Conservation (phyloP, 306 rosid species). For the Urtica urens region DNA sequence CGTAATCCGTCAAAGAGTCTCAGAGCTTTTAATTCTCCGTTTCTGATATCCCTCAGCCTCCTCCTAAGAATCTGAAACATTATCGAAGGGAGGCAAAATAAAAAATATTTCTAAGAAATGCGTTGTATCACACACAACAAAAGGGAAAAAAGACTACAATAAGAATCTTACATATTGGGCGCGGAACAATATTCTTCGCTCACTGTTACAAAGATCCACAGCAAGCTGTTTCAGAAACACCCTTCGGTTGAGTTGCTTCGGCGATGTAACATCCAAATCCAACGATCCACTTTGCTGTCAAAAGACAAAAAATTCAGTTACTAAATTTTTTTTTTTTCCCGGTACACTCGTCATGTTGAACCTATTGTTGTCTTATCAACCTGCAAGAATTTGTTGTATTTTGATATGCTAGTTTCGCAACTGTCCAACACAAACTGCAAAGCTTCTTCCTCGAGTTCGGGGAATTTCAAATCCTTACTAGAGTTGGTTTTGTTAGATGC, state of each 20-base stretch:
- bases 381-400: slow-evolving; percentile 78
- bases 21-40: slow-evolving; percentile 75
- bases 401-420: slow-evolving; percentile 84
- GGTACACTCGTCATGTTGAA: not conserved
- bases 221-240: slow-evolving; percentile 86
- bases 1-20: slow-evolving; percentile 58
- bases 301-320: slow-evolving; percentile 4
- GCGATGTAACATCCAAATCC: slow-evolving; percentile 87
- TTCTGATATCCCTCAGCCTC: slow-evolving; percentile 63
- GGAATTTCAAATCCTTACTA: slow-evolving; percentile 56
- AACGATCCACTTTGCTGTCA: slow-evolving; percentile 84
- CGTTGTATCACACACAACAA: no score
- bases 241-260: slow-evolving; percentile 78
- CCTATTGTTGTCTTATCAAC: slow-evolving; percentile 28
- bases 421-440: slow-evolving; percentile 68
- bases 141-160: no score
- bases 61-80: slow-evolving; percentile 63
- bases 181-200: slow-evolving; percentile 77
- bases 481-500: slow-evolving; percentile 53
- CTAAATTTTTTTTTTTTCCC: not conserved
- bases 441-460: slow-evolving; percentile 83
- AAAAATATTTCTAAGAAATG: not conserved
- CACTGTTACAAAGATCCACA: slow-evolving; percentile 69
- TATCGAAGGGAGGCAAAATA: not conserved
- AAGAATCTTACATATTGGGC: slow-evolving; percentile 67